These are phyloP conservation scores for Tausonia pullulans DNA, from an alignment of 1,284 basidiomycete genomes.

Conservation along the genomic window DNA sequence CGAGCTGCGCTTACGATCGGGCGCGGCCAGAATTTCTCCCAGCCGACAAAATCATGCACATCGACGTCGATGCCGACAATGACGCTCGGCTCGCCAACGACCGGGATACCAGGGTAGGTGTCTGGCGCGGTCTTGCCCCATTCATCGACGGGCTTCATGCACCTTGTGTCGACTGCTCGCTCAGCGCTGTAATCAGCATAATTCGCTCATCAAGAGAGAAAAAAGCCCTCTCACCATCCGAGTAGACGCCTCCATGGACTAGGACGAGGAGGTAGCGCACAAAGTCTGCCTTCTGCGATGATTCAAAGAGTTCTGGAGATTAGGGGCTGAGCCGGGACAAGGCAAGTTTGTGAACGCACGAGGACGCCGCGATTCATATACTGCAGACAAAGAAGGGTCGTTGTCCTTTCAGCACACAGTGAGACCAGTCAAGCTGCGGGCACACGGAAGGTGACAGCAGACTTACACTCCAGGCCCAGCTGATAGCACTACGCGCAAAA, in stretches of 20 bases:
- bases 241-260: slow-evolving; percentile 32
- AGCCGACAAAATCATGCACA: slow-evolving; percentile 26
- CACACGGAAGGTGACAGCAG: no score
- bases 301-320: not conserved
- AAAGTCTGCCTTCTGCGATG: slow-evolving; percentile 30
- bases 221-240: not conserved
- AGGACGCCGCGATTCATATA: not conserved
- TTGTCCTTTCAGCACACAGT: no score
- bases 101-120: slow-evolving; percentile 22
- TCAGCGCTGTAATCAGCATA: not conserved
- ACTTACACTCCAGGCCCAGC: no score
- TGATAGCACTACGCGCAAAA: no score
- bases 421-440: no score
- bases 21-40: slow-evolving; percentile 28
- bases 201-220: slow-evolving; percentile 7
- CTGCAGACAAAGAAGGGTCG: not conserved
- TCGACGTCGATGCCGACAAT: slow-evolving; percentile 35
- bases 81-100: slow-evolving; percentile 26
- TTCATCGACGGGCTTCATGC: slow-evolving; percentile 26
- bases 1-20: slow-evolving; percentile 17
- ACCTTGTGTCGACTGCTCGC: slow-evolving; percentile 21
- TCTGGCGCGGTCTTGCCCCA: slow-evolving; percentile 28
- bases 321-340: not conserved
- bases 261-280: slow-evolving; percentile 34
- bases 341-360: not conserved